Percentiles rank a stretch among this genome's conserved stretches.
These are phyloP conservation scores for Neofusicoccum parvum DNA, from an alignment of 2,329 filamentous ascomycete genomes.

Conservation along the genomic window DNA sequence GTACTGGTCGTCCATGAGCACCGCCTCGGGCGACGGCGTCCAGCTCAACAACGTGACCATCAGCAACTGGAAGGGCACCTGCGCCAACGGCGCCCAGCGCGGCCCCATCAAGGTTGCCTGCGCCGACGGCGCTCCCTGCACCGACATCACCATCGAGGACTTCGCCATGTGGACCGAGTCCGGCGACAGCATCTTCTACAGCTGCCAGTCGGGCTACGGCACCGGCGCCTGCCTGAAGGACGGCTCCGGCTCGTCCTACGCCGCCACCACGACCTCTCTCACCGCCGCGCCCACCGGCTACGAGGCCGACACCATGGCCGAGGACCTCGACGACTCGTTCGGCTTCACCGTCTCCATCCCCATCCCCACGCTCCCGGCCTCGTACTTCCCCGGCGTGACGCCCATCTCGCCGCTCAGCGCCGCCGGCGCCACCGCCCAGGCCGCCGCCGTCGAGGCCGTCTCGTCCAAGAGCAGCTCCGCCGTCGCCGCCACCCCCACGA, in stretches of 20 bases:
- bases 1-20: conserved; percentile 52
- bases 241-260: conserved; percentile 29
- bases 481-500: not conserved
- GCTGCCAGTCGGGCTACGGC: conserved; percentile 54
- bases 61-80: conserved; percentile 59
- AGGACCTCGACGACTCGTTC: conserved; percentile 35
- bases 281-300: conserved; percentile 41
- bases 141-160: conserved; percentile 53
- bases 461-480: not conserved
- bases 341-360: conserved; percentile 41
- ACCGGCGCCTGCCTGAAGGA: conserved; percentile 50
- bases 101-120: conserved; percentile 59
- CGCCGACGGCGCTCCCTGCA: conserved; percentile 55
- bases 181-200: conserved; percentile 45
- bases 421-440: not conserved
- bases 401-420: conserved; percentile 33
- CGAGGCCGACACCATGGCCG: conserved; percentile 41
- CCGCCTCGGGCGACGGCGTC: conserved; percentile 53
- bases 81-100: conserved; percentile 51
- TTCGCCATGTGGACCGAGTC: conserved; percentile 57
- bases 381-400: conserved; percentile 42
- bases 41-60: conserved; percentile 56
- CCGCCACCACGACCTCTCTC: conserved; percentile 38
- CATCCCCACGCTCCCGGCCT: conserved; percentile 44
- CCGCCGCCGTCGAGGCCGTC: not conserved